Conservation (phyloP, 2,329 filamentous ascomycete genomes). For the Xylogone sp. region DNA sequence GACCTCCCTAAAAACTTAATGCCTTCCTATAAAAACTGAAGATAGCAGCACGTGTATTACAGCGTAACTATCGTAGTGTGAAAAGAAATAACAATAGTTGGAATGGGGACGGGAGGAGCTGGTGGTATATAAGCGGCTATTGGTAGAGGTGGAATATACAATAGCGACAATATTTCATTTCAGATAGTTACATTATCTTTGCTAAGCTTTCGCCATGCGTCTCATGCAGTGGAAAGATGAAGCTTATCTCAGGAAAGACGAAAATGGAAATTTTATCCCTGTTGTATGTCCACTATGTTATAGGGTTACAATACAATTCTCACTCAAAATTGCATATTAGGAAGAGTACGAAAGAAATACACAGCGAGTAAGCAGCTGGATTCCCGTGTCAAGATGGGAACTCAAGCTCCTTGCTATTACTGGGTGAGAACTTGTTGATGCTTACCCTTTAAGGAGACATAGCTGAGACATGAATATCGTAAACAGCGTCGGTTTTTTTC, state of each 20-base stretch:
- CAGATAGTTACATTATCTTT: not conserved
- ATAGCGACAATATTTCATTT: not conserved
- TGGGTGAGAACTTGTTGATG: no score
- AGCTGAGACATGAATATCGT: constrained; percentile 39
- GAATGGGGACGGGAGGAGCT: constrained; percentile 52
- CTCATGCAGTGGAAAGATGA: constrained; percentile 2
- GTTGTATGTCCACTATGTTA: not conserved
- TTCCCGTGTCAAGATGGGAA: not conserved
- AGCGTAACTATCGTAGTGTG: no score
- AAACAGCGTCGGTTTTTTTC: constrained; percentile 75
- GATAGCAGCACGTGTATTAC: no score
- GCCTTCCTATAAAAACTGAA: no score
- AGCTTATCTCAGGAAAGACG: not conserved
- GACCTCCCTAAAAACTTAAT: no score
- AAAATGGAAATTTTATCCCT: not conserved
- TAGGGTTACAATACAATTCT: no score
- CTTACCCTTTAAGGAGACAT: no score
- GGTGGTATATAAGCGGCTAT: not conserved
- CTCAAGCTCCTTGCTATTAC: not conserved
- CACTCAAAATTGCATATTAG: not conserved
- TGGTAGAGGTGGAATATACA: not conserved
- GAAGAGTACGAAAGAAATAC: not conserved
- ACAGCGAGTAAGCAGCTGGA: not conserved
- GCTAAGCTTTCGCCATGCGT: not conserved
- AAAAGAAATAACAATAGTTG: constrained; percentile 57